These are phyloP conservation scores for Spergularia bocconei DNA, from an alignment of 148 eudicot species.

Conservation along the genomic window DNA sequence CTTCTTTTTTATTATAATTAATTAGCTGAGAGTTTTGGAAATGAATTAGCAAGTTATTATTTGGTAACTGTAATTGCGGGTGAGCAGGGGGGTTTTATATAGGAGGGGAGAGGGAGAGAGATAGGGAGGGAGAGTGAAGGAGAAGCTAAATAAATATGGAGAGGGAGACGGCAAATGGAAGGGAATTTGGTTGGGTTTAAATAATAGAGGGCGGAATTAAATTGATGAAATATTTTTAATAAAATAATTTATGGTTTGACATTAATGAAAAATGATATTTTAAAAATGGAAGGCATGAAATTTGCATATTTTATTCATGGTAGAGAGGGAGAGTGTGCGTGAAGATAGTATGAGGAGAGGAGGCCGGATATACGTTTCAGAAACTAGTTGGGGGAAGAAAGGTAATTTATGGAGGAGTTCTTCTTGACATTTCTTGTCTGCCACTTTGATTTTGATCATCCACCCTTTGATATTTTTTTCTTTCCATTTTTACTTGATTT, in stretches of 20 bases:
- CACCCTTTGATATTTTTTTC: neutral
- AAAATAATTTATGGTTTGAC: neutral
- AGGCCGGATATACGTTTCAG: constrained; percentile 12
- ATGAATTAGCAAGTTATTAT: neutral
- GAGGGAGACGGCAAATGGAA: constrained; percentile 14
- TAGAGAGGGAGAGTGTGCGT: no score
- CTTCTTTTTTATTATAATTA: constrained; percentile 36
- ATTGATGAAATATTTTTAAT: neutral
- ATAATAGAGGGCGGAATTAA: neutral
- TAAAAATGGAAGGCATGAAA: no score
- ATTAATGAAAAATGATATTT: neutral
- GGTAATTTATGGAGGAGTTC: constrained; percentile 12
- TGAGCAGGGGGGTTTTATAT: constrained; percentile 10
- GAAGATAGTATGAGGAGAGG: no score
- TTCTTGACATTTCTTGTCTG: constrained; percentile 10
- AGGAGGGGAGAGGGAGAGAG: neutral
- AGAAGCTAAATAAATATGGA: neutral
- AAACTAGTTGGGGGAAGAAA: constrained; percentile 6
- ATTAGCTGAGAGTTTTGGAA: neutral
- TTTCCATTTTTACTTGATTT: neutral
- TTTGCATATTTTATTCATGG: no score
- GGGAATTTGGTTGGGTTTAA: neutral
- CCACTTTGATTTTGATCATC: neutral
- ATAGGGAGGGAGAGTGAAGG: neutral
- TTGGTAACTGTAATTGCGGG: constrained; percentile 3